A percentile compares a stretch with the other conserved stretches of the same genome.
phyloP scores from a whole-genome alignment of 2,329 filamentous ascomycete genomes.

The Sporothrix dimorphospora region DNA sequence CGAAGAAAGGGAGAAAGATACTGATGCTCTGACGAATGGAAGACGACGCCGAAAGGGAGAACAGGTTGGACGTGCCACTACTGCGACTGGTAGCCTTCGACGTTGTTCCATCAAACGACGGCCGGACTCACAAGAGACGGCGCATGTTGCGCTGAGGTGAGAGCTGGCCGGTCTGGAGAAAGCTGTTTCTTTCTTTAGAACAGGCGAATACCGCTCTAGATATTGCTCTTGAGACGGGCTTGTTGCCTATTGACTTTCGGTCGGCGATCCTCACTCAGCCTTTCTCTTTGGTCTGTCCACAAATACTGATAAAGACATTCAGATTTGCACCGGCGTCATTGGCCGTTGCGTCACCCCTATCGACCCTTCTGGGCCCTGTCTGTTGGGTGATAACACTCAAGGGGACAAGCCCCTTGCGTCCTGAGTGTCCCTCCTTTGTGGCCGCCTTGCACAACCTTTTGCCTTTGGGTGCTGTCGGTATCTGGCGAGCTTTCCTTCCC shows the following conservation, averaged over 20 bases:
- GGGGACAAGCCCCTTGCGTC: neutral
- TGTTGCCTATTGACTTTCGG: neutral
- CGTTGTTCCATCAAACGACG: neutral
- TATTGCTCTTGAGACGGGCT: neutral
- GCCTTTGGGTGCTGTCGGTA: no score
- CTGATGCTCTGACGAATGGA: neutral
- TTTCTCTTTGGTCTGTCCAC: neutral
- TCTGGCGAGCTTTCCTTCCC: neutral
- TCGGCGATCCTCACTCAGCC: constrained; percentile 13
- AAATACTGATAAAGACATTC: neutral
- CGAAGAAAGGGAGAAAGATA: neutral
- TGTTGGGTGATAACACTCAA: neutral
- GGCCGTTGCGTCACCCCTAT: neutral
- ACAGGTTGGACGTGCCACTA: neutral
- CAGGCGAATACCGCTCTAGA: neutral
- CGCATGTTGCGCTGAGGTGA: constrained; percentile 7
- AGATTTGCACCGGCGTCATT: neutral
- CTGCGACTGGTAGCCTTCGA: neutral
- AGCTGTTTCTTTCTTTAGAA: constrained; percentile 15
- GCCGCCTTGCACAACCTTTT: neutral
- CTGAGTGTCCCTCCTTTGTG: neutral
- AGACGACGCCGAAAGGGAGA: neutral
- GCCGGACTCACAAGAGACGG: neutral
- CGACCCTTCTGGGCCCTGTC: neutral
- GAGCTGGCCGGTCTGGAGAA: neutral